Conservation (phyloP, 2,329 filamentous ascomycete species). For the Aspergillus jensenii region DNA sequence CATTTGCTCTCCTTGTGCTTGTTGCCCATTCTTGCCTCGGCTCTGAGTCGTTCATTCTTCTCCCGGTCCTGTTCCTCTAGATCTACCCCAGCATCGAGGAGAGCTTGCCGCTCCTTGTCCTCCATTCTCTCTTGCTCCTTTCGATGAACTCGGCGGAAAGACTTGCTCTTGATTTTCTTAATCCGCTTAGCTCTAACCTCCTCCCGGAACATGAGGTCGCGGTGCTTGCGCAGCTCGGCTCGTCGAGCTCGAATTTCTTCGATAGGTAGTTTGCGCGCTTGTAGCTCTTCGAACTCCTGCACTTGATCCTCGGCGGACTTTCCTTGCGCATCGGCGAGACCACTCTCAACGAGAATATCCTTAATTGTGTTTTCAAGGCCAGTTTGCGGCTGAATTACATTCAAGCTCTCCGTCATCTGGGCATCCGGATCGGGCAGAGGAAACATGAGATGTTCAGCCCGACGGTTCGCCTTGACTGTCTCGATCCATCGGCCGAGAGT, state of each 20-base stretch:
- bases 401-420: slow-evolving; percentile 55
- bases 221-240: slow-evolving; percentile 72
- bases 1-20: slow-evolving; percentile 88
- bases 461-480: slow-evolving; percentile 89
- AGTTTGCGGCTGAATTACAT: slow-evolving; percentile 64
- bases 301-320: slow-evolving; percentile 64
- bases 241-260: slow-evolving; percentile 72
- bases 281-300: slow-evolving; percentile 66
- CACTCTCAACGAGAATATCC: slow-evolving; percentile 85
- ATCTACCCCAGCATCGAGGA: slow-evolving; percentile 60
- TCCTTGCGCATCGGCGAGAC: slow-evolving; percentile 61
- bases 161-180: slow-evolving; percentile 98
- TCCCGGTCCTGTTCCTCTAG: slow-evolving; percentile 65
- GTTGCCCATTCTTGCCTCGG: slow-evolving; percentile 80
- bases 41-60: slow-evolving; percentile 69
- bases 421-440: slow-evolving; percentile 74
- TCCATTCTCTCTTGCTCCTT: slow-evolving; percentile 67
- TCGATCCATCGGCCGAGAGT: slow-evolving; percentile 89
- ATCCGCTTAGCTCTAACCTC: slow-evolving; percentile 86
- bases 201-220: slow-evolving; percentile 85
- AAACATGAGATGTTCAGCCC: slow-evolving; percentile 87
- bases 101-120: slow-evolving; percentile 57
- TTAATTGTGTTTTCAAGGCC: slow-evolving; percentile 85
- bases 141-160: slow-evolving; percentile 87
- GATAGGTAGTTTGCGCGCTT: slow-evolving; percentile 70